Evolutionary conservation across 2,329 filamentous ascomycete species (phyloP), one percentile per base, ranked within the genome.

Genomic region (Phoma sp.): DNA sequence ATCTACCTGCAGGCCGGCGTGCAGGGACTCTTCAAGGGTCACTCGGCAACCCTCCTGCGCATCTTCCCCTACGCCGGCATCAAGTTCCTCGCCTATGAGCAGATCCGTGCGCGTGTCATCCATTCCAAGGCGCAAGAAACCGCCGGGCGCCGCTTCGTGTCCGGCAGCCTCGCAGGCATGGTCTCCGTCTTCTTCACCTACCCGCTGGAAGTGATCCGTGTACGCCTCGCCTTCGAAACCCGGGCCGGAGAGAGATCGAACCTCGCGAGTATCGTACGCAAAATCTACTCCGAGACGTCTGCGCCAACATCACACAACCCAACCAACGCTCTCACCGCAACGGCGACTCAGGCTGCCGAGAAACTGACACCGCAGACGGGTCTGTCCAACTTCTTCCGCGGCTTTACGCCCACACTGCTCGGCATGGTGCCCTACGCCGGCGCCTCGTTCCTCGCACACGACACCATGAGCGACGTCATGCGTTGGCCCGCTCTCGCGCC

Each of bases 51-150:
- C 0, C 81, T 99, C 2, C 82, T 98, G 47, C 88, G 95, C 61
- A 96, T 99, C 60, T 99, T 98, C 68, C 95, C 95, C 6, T 99
- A 99, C 75, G 95, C 94, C 15, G 94, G 91, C 40, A 96, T 98
- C 77, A 99, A 99, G 72, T 99, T 99, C 71, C 85, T 99, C 37
- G 93, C 94, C 40, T 99, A 99, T 79, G 95, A 99, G 76, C 95
- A 99, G 76, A 91, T 97, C 62, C 90, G 95, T 56, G 86, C 89
- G 12, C 69, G 88, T 13, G 71, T 98, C 29, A 98, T 99, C 58
- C 85, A 84, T 1, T 80, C 78, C 33, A 85, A 82, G 46, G 80
- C 88, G 6, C 83, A 96, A 54, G 95, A 99, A 74, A 98, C 94
- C 0, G 84, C 89, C 1, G 75, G 89, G 25, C 86, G 95, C 44